Percentiles rank a stretch among this genome's conserved stretches.
phyloP scores from a whole-genome alignment of 371 early-diverging fungal genomes.

The Choanephora cucurbitarum region DNA sequence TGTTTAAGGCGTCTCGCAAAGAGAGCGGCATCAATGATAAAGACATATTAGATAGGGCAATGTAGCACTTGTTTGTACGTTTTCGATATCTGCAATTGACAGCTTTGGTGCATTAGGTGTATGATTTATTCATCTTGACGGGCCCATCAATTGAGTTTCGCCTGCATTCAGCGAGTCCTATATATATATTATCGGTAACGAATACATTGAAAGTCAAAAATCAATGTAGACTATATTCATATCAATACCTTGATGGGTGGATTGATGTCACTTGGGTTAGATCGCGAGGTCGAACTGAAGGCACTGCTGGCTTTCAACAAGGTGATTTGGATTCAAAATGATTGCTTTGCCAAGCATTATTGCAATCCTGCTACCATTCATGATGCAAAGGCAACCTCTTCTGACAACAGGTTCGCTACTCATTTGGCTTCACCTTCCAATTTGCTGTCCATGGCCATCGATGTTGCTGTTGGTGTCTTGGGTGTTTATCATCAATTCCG shows the following conservation, averaged over 20 bases:
- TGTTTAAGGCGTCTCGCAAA: conserved; percentile 14
- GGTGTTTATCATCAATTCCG: conserved; percentile 23
- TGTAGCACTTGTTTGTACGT: conserved; percentile 6
- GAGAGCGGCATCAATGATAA: conserved; percentile 11
- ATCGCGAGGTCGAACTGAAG: conserved; percentile 55
- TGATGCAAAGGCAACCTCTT: not conserved
- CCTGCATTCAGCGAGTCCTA: conserved; percentile 7
- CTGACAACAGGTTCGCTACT: conserved; percentile 1
- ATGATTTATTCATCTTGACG: conserved; percentile 15
- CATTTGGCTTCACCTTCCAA: conserved; percentile 12
- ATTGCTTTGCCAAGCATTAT: conserved; percentile 82
- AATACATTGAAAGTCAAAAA: conserved; percentile 54
- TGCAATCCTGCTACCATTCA: conserved; percentile 37
- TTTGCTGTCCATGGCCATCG: conserved; percentile 28
- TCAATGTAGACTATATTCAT: conserved; percentile 86
- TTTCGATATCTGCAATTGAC: conserved; percentile 13
- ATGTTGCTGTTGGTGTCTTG: conserved; percentile 35
- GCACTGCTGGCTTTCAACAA: conserved; percentile 81
- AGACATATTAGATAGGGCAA: conserved; percentile 11
- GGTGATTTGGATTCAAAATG: conserved; percentile 88
- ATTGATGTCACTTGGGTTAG: conserved; percentile 60
- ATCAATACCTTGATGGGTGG: conserved; percentile 77
- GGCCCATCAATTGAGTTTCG: conserved; percentile 16
- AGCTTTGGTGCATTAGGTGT: conserved; percentile 13
- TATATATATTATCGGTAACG: conserved; percentile 19